phyloP scores from a whole-genome alignment of 2,329 filamentous ascomycete species.

The Ophiostoma angusticollis region DNA sequence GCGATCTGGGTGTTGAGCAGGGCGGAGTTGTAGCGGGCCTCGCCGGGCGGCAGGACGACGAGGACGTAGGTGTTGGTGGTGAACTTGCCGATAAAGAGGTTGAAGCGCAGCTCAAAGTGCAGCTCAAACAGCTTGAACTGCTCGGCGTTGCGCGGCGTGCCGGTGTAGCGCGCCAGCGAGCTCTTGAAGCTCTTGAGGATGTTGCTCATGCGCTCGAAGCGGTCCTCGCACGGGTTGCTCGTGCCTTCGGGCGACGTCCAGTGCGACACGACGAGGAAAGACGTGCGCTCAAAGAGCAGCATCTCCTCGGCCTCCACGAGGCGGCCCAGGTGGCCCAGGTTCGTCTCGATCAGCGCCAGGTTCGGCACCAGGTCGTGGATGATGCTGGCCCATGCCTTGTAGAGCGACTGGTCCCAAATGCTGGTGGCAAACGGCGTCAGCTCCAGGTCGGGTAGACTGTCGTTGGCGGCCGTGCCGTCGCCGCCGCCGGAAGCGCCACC shows the following conservation, averaged over 20 bases:
- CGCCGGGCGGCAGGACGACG: constrained; percentile 79
- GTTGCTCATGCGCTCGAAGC: constrained; percentile 86
- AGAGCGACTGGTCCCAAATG: constrained; percentile 97
- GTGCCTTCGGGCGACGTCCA: constrained; percentile 66
- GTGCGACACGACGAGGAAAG: constrained; percentile 89
- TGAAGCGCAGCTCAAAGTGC: constrained; percentile 66
- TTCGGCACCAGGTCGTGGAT: constrained; percentile 98
- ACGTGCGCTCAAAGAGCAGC: constrained; percentile 87
- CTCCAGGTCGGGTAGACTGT: constrained; percentile 37
- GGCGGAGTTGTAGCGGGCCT: constrained; percentile 81
- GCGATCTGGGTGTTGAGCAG: constrained; percentile 84
- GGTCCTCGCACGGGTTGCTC: constrained; percentile 78
- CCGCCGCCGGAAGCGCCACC: constrained; percentile 9
- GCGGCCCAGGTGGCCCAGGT: constrained; percentile 68
- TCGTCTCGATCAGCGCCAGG: constrained; percentile 71
- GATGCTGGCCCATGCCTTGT: constrained; percentile 96
- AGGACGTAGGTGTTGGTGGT: constrained; percentile 97
- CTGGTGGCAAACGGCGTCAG: constrained; percentile 87
- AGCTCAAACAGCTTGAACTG: constrained; percentile 73
- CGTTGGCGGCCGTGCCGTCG: constrained; percentile 17
- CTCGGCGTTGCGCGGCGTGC: constrained; percentile 67
- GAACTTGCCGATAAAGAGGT: constrained; percentile 87
- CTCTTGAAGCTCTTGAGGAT: constrained; percentile 99
- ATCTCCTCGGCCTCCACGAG: constrained; percentile 89
- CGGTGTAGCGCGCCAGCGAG: constrained; percentile 59